Base-by-base conservation (phyloP, 768 basidiomycete genomes). In the Auricularia cornea region DNA sequence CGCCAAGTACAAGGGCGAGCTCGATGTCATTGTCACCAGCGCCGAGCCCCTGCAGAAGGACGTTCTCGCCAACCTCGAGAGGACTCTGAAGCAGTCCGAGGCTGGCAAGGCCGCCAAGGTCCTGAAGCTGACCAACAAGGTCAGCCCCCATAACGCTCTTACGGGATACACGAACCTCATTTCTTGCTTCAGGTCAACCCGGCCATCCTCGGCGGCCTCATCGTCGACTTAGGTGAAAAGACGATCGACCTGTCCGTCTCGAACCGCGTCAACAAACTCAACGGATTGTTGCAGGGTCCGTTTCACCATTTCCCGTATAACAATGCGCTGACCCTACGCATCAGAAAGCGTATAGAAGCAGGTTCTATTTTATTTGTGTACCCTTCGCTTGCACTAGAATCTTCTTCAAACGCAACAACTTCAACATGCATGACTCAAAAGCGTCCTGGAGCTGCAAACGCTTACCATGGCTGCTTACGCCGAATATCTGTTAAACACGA, bases 181-280 rank as follows among this genome's bases (percentile, higher is more conserved):
- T 35, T 23, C n/a, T 52, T 61, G 52, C 35, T 66, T 32, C 65
- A 96, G 94, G 90, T 98, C 71, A 94, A 98, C 80, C 87, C 94
- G 52, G 78, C 85, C n/a, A 80, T 98, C 63, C 77, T 98, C 66
- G 97, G 96, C 63, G 97, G 97, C 60, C 75, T 98, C 64, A 82
- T 98, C 65, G 88, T 99, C 59, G 97, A 99, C 78, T 94, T 99
- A 72, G 96, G 94, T 66, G 97, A 98, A 81, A 96, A 96, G 82
- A 94, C 93, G 61, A 90, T 99, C 70, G 97, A 99, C 78, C 83
- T 98, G 64, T 95, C 92, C 69, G 94, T 96, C 62, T 88, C 87
- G 59, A 93, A 92, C 35, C 91, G 92, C 62, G 93, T 98, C 70
- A 96, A 88, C 74, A 96, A 94, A 77, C 85, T 98, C 72, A 98